phyloP scores from a whole-genome alignment of 2,329 filamentous ascomycete species.

The Stemphylium beticola region DNA sequence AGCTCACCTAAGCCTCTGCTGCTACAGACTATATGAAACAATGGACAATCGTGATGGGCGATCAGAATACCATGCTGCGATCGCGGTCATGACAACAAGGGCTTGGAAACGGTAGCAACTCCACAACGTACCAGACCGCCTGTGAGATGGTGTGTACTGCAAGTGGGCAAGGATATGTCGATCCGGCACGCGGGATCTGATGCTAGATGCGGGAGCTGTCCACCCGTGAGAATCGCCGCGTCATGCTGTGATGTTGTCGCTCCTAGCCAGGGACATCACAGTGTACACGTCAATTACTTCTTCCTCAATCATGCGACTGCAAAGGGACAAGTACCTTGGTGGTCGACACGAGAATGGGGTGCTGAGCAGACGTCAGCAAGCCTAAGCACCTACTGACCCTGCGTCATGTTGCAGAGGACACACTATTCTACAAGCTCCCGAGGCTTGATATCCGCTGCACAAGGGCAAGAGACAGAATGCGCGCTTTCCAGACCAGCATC shows the following conservation, averaged over 20 bases:
- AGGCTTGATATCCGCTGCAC: background rate
- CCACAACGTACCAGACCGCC: slow-evolving; percentile 7
- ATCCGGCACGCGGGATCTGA: slow-evolving; percentile 15
- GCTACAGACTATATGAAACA: background rate
- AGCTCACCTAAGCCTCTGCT: background rate
- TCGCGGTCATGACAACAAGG: slow-evolving; percentile 32
- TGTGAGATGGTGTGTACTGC: slow-evolving; percentile 8
- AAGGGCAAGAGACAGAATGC: background rate
- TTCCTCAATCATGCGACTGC: background rate
- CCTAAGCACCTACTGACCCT: background rate
- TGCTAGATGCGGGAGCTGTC: slow-evolving; percentile 24
- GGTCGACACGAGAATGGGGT: background rate
- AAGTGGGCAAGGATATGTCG: slow-evolving; percentile 18
- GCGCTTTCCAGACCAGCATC: background rate
- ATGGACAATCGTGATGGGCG: background rate
- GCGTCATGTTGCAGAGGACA: slow-evolving; percentile 7
- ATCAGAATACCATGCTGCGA: slow-evolving; percentile 1
- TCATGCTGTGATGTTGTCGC: background rate
- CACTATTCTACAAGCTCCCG: background rate
- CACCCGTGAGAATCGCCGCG: background rate
- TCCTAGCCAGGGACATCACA: background rate
- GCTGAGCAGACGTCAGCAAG: background rate
- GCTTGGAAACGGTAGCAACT: slow-evolving; percentile 1
- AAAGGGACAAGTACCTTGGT: background rate
- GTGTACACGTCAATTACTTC: background rate